Base-by-base conservation (phyloP, 75 land plant species). In the Larix kaempferi region DNA sequence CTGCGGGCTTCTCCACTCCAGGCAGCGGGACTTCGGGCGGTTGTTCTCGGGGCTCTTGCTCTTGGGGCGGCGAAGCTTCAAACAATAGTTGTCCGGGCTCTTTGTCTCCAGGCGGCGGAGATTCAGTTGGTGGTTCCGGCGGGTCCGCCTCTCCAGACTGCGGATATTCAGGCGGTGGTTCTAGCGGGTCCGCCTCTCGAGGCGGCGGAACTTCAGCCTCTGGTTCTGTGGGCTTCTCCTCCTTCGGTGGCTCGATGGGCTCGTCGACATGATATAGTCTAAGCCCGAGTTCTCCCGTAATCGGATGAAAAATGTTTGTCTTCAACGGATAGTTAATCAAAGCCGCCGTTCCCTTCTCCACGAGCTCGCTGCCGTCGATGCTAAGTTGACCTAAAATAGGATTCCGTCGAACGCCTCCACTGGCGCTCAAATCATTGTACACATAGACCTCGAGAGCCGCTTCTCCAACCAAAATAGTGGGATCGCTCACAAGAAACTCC, bases 361-460 rank as follows among this genome's bases (percentile, higher is more conserved):
- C 58, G 52, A 90, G 84, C 72, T 87, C 84, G 74, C 81, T 66
- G 2, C 90, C 94, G 44, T 73, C 82, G 15, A 94, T 65, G 78
- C 83, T 87, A 26, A 89, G 88, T 58, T 88, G 75, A 8, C 97
- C 97, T 26, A 94, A 75, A 67, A 84, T 89, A 11, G 87, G 87
- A 59, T 83, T 87, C 77, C 86, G 82, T 27, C 79, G 63, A 54
- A 57, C 81, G 19, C 37, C 64, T 67, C 71, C 76, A n/a, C 33
- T 29, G 0, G 2, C 13, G 49, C 29, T 22, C 87, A 83, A 85
- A 71, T 90, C 95, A 57, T 88, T 90, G 76, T 55, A 86, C 16
- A 91, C 86, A 73, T 84, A 89, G 57, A 88, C 75, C 4, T 89
- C 80, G 55, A 94, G 83, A n/a, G n/a, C n/a, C 80, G 81, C 86